A percentile compares a stretch with the other conserved stretches of the same genome.
phyloP scores from a whole-genome alignment of 2,329 filamentous ascomycete genomes.

The Trichoderma pleuroti region DNA sequence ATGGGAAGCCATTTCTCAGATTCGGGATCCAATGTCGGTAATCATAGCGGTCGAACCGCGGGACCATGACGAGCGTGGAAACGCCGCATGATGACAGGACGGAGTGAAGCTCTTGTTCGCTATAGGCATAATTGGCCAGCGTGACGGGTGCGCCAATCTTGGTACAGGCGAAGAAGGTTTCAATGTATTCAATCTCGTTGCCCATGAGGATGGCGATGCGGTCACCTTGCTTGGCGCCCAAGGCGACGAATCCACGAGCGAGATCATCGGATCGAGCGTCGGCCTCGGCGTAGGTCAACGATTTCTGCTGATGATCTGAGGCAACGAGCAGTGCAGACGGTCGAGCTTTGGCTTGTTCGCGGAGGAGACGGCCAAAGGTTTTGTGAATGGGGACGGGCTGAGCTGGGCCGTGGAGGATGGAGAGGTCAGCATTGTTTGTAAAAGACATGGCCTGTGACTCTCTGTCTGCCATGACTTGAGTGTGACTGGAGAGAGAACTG shows the following conservation, averaged over 20 bases:
- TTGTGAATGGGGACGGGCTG: background rate
- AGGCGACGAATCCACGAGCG: background rate
- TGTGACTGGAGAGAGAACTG: background rate
- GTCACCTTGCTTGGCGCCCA: background rate
- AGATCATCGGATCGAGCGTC: background rate
- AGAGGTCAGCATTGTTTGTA: background rate
- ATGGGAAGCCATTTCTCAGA: background rate
- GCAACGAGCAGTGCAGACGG: background rate
- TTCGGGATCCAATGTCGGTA: background rate
- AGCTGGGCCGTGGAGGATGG: conserved; percentile 7
- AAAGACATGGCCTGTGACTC: background rate
- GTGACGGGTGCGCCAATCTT: conserved; percentile 1
- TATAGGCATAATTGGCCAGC: background rate
- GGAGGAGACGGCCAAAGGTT: background rate
- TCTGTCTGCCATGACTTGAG: background rate
- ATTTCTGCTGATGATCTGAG: conserved; percentile 5
- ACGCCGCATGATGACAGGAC: background rate
- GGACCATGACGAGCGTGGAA: background rate
- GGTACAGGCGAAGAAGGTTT: background rate
- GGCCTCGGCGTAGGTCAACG: background rate
- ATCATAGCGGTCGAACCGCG: background rate
- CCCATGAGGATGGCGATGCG: conserved; percentile 14
- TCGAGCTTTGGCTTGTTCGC: background rate
- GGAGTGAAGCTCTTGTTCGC: background rate
- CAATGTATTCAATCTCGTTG: conserved; percentile 10